These are phyloP conservation scores for Jasminum sambac DNA, from an alignment of 257 asterid species.

Conservation along the genomic window DNA sequence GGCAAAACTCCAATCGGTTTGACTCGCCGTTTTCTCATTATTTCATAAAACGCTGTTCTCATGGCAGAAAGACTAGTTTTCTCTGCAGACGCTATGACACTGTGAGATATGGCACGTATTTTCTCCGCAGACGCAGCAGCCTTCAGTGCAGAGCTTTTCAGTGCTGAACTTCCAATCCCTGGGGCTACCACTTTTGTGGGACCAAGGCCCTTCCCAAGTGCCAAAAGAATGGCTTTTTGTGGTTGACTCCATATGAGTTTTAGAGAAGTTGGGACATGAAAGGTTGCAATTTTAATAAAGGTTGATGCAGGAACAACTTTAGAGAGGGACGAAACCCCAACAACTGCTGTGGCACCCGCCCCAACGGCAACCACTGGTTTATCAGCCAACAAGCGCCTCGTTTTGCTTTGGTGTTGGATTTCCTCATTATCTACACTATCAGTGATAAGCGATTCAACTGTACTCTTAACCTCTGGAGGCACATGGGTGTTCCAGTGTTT, in stretches of 20 bases:
- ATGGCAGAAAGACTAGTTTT: conserved; percentile 86
- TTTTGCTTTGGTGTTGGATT: conserved; percentile 26
- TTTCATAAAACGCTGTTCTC: conserved; percentile 82
- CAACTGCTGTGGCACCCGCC: conserved; percentile 88
- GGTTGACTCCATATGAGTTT: conserved; percentile 61
- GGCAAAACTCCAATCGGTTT: conserved; percentile 61
- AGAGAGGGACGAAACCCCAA: conserved; percentile 81
- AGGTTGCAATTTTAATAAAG: conserved; percentile 60
- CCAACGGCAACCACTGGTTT: conserved; percentile 90
- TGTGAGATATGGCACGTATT: conserved; percentile 67
- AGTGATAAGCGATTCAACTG: conserved; percentile 64
- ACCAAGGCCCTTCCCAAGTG: conserved; percentile 57
- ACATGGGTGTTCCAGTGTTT: conserved; percentile 71
- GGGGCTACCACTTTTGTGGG: conserved; percentile 55
- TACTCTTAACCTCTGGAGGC: conserved; percentile 57
- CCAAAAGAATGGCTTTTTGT: conserved; percentile 54
- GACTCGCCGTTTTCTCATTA: conserved; percentile 73
- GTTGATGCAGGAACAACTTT: conserved; percentile 77
- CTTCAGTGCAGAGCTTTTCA: conserved; percentile 55
- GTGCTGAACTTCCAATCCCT: conserved; percentile 50
- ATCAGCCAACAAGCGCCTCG: conserved; percentile 51
- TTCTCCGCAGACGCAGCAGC: conserved; percentile 76
- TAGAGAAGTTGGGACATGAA: conserved; percentile 66
- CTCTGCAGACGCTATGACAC: conserved; percentile 81
- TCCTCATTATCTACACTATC: conserved; percentile 41